A percentile compares a stretch with the other conserved stretches of the same genome.
phyloP scores from a whole-genome alignment of 345 rosid species.

The Schrenkiella parvula region DNA sequence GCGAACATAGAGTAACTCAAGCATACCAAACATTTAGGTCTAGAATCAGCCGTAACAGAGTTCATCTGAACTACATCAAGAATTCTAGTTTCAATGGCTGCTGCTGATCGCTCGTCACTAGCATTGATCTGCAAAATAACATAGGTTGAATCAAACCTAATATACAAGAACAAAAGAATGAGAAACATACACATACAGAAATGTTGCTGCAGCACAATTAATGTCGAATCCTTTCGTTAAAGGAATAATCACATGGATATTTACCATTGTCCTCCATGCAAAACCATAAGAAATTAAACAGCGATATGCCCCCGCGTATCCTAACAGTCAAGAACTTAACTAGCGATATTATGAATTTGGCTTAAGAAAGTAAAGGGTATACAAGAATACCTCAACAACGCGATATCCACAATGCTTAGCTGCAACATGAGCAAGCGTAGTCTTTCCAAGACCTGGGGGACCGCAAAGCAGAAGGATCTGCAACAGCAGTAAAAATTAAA shows the following conservation, averaged over 20 bases:
- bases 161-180: background rate
- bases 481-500: conserved; percentile 29
- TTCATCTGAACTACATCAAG: conserved; percentile 98
- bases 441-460: conserved; percentile 99
- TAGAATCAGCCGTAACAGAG: conserved; percentile 84
- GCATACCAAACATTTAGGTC: conserved; percentile 90
- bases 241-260: background rate
- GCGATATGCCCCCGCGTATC: background rate
- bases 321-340: background rate
- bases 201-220: background rate
- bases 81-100: conserved; percentile 81
- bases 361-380: conserved; percentile 25
- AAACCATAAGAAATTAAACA: background rate
- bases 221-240: background rate
- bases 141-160: conserved; percentile 8
- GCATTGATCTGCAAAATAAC: conserved; percentile 71
- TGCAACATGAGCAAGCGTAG: conserved; percentile 96
- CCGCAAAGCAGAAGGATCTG: conserved; percentile 97
- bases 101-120: conserved; percentile 89
- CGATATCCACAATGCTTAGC: conserved; percentile 98
- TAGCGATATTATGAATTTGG: background rate
- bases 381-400: conserved; percentile 79
- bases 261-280: background rate
- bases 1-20: conserved; percentile 4
- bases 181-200: background rate